Evolutionary conservation across 1,284 basidiomycete species (phyloP), one percentile per base, ranked within the genome.

Genomic region (Kwoniella shivajii): DNA sequence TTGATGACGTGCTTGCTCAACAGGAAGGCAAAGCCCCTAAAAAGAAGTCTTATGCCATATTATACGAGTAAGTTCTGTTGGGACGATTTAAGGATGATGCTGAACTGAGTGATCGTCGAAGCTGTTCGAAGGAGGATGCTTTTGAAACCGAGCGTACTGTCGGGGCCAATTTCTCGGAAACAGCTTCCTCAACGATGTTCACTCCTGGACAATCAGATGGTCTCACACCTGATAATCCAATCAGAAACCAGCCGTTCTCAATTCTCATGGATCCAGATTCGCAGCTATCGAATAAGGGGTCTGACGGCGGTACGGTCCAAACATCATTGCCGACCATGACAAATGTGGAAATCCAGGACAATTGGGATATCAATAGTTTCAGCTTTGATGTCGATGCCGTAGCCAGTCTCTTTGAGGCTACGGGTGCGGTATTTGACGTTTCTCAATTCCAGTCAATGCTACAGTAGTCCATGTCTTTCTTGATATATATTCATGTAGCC

Each of bases 331-430:
- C 56, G 22, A 33, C 41, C 3, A 37, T 54, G 22, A 50, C 43
- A 20, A 38, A 42, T n/a, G 18, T 33, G 16, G 42, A 41, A 18
- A n/a, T 33, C 14, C 54, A 60, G 22, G 59, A 65, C 20, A 46
- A 57, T 1, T 66, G 64, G 53, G 61, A 68, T 48, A 65, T 70
- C 41, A 45, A 44, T 34, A 63, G 62, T 48, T 70, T 68, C 59
- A 63, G 63, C 36, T 70, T 70, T 29, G 66, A 70, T 44, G 50
- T 66, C 13, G 57, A 66, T 53, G 55, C 62, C 34, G 57, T 68
- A 55, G 57, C 61, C 4, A 55, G 60, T n/a, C 29, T 65, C 26
- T 60, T 66, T 34, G 56, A 60, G 26, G 46, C 38, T 26, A 50
- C 41, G 16, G 61, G 60, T n/a, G 65, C 56, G 44, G 61, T 52